phyloP scores from a whole-genome alignment of 768 basidiomycete species.

The Amanita thiersii region DNA sequence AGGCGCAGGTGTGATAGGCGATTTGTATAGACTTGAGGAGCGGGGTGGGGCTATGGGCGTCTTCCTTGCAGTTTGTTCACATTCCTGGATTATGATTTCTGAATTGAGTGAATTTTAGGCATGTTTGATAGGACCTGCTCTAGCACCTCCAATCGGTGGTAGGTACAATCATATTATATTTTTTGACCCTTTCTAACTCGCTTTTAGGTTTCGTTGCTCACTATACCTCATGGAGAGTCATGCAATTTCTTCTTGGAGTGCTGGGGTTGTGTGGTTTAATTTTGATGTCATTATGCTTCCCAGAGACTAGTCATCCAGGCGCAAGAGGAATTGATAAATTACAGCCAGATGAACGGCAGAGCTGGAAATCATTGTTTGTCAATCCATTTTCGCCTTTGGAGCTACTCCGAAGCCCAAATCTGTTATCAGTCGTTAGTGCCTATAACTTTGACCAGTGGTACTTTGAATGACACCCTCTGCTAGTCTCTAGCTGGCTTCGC shows the following conservation, averaged over 20 bases:
- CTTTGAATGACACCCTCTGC: too few relatives aligned
- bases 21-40: constrained; percentile 60
- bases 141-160: constrained; percentile 57
- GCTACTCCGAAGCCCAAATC: constrained; percentile 51
- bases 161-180: not conserved
- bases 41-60: constrained; percentile 51
- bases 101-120: constrained; percentile 24
- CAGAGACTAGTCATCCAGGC: constrained; percentile 62
- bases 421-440: constrained; percentile 41
- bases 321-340: constrained; percentile 44
- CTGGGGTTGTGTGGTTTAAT: constrained; percentile 31
- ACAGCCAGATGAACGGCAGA: constrained; percentile 12
- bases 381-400: constrained; percentile 50
- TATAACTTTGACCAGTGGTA: not conserved
- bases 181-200: not conserved
- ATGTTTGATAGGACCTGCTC: constrained; percentile 47
- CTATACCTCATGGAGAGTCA: constrained; percentile 59
- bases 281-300: constrained; percentile 38
- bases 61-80: constrained; percentile 38
- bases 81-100: not conserved
- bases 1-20: constrained; percentile 54
- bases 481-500: constrained; percentile 24
- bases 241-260: constrained; percentile 40
- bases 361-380: constrained; percentile 31
- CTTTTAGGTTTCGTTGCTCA: constrained; percentile 38